Base-by-base conservation (phyloP, 768 basidiomycete genomes). In the Lactarius psammicola region DNA sequence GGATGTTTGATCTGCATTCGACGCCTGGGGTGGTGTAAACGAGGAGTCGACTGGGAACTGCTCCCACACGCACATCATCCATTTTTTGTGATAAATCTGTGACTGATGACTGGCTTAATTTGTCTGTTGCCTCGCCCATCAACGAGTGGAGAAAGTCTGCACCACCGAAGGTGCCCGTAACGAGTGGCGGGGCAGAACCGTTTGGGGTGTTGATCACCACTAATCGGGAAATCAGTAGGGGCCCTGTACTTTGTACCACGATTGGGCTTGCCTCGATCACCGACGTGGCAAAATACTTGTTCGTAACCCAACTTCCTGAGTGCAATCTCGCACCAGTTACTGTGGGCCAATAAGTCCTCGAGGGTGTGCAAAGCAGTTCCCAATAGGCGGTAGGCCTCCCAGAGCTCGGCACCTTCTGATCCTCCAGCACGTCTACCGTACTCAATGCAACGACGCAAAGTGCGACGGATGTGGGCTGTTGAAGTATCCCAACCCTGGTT, bases 231-330 rank as follows among this genome's bases (percentile, higher is more conserved):
- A 7, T 54, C 61, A 55, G 20, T 2, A 40, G 8, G 56, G 23
- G 4, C 26, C 13, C 56, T 31, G n/a, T 42, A 40, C 10, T 34
- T 13, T 30, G n/a, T 9, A 17, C 28, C 20, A 51, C 44, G 38
- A 56, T 15, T 8, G 18, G 30, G 18, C 42, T 60, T 63, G 79
- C 82, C 83, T 66, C 81, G 79, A 51, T 88, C 85, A 17, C 92
- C 90, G 56, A 93, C 89, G 74, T 93, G 90, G 65, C 87, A 87
- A 76, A 93, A 93, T 18, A 92, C 87, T 51, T 89, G 80, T 18
- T 77, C 66, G 73, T 90, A 79, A 0, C 92, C 91, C 78, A 91
- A 79, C 67, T 85, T 87, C 67, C 84, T 81, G 9, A 93, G 80
- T 0, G 83, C 83, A 13, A 92, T 77, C 75, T 94, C 90, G 75